Percentiles rank a stretch among this genome's conserved stretches.
Evolutionary conservation across 345 rosid species (phyloP).

Genomic region (Hevea brasiliensis): DNA sequence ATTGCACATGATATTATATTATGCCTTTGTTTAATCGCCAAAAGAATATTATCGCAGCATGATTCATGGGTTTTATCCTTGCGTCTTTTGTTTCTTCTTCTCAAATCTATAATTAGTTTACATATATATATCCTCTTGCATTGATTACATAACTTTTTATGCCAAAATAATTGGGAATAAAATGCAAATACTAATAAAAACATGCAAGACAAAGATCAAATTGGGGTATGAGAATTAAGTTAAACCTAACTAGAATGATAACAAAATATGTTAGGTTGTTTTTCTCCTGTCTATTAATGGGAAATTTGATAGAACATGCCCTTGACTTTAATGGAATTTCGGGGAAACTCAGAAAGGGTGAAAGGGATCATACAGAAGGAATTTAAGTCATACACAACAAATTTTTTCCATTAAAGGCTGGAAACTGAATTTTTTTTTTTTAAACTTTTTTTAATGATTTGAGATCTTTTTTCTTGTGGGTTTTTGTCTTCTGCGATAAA

Average conservation of each 20-base stretch:
- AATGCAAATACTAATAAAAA: neutral
- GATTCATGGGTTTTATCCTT: slow-evolving; percentile 36
- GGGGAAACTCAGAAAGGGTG: slow-evolving; percentile 10
- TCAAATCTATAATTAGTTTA: slow-evolving; percentile 15
- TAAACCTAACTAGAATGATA: neutral
- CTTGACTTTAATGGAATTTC: slow-evolving; percentile 27
- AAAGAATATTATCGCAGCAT: slow-evolving; percentile 56
- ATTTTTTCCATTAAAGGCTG: slow-evolving; percentile 11
- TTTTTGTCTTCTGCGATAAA: slow-evolving; percentile 21
- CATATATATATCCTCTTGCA: neutral
- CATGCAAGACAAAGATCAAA: neutral
- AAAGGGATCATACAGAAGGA: slow-evolving; percentile 14
- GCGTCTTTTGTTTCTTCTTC: slow-evolving; percentile 45
- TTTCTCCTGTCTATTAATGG: slow-evolving; percentile 7
- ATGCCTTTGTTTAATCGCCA: slow-evolving; percentile 12
- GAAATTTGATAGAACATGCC: slow-evolving; percentile 16
- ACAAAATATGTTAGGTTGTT: neutral
- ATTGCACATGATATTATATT: slow-evolving; percentile 25
- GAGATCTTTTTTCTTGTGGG: slow-evolving; percentile 10
- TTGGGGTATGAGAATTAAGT: neutral
- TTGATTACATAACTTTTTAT: slow-evolving; percentile 11
- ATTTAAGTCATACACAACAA: slow-evolving; percentile 26
- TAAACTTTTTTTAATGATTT: slow-evolving; percentile 14
- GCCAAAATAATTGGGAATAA: slow-evolving; percentile 7
- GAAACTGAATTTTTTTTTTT: too few species aligned